Evolutionary conservation across 305 asterid species (phyloP).

Genomic region (Fraxinus xanthoxyloides): DNA sequence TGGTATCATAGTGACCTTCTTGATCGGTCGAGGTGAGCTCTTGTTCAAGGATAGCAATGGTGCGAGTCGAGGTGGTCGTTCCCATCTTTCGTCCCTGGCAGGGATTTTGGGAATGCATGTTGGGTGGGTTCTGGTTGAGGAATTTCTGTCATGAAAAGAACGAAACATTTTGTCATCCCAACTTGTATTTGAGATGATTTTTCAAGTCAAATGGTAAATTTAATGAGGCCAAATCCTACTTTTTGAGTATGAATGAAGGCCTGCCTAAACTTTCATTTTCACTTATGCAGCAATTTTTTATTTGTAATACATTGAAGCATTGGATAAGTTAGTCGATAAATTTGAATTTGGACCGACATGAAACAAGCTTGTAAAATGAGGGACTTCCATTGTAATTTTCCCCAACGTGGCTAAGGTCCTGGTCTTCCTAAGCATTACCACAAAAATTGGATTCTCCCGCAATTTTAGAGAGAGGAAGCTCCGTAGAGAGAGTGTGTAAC

Average conservation of each 20-base stretch:
- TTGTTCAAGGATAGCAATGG: neutral
- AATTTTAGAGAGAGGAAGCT: conserved; percentile 15
- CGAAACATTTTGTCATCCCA: neutral
- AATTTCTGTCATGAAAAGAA: no score
- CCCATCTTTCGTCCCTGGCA: neutral
- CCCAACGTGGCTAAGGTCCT: conserved; percentile 23
- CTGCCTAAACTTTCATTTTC: neutral
- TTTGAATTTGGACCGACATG: neutral
- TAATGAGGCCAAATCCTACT: neutral
- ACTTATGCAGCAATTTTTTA: neutral
- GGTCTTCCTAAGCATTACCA: conserved; percentile 26
- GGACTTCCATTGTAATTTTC: neutral
- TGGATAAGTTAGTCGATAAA: neutral
- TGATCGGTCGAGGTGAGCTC: neutral
- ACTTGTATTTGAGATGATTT: no score
- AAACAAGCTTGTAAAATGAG: neutral
- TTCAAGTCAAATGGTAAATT: neutral
- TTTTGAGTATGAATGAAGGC: neutral
- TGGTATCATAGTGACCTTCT: neutral
- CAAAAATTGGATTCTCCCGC: conserved; percentile 22
- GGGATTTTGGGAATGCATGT: neutral
- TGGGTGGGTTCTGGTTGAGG: no score
- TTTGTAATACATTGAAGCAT: neutral
- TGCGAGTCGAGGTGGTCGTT: neutral
- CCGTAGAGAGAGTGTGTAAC: neutral